phyloP scores from a whole-genome alignment of 163 green algal genomes.

The Chlamydomonas reinhardtii region DNA sequence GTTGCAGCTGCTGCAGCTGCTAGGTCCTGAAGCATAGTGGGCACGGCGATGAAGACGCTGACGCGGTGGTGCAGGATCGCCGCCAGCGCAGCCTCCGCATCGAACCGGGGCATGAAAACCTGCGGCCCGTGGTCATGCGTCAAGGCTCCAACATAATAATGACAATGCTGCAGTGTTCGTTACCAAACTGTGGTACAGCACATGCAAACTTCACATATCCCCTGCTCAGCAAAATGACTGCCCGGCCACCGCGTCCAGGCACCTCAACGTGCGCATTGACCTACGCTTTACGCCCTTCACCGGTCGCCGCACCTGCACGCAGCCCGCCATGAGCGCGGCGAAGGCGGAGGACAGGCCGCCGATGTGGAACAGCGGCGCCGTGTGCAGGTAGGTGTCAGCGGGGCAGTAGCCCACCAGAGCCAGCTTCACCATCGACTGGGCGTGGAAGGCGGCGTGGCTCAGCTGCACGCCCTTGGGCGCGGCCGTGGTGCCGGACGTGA shows the following conservation, averaged over 20 bases:
- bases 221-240: too few species aligned
- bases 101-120: conserved; percentile 80
- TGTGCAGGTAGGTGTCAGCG: conserved; percentile 90
- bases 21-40: conserved; percentile 89
- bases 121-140: conserved; percentile 40
- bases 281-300: too few species aligned
- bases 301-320: conserved; percentile 29
- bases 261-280: too few species aligned
- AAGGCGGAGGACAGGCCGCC: conserved; percentile 88
- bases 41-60: conserved; percentile 91
- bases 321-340: conserved; percentile 75
- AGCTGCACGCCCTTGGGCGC: conserved; percentile 79
- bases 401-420: conserved; percentile 75
- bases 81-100: conserved; percentile 39
- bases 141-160: too few species aligned
- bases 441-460: conserved; percentile 67
- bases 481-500: conserved; percentile 88
- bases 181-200: too few species aligned
- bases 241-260: too few species aligned
- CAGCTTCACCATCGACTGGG: conserved; percentile 87
- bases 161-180: too few species aligned
- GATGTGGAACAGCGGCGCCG: conserved; percentile 93
- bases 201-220: too few species aligned
- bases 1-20: conserved; percentile 33
- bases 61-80: conserved; percentile 65